These are phyloP conservation scores for Chimonanthus salicifolius DNA, from an alignment of 164 flowering plant genomes.

Conservation along the genomic window DNA sequence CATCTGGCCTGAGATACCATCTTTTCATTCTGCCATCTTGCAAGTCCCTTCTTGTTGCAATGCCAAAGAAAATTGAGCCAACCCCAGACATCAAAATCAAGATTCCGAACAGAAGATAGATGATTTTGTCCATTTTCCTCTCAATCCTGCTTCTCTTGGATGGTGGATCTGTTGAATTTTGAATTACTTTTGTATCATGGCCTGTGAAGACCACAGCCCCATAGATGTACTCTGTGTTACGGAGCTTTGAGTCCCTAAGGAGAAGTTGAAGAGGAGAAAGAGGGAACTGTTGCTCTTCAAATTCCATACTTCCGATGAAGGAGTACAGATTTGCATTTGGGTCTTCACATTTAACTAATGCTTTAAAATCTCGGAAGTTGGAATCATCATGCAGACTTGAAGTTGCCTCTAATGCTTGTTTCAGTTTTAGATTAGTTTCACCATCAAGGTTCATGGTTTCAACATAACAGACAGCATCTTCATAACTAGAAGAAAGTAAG, in stretches of 20 bases:
- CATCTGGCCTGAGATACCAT: slow-evolving; percentile 75
- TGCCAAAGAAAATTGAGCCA: slow-evolving; percentile 64
- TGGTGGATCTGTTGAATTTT: slow-evolving; percentile 69
- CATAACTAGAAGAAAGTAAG: slow-evolving; percentile 68
- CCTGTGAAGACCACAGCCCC: slow-evolving; percentile 81
- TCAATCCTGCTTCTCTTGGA: slow-evolving; percentile 80
- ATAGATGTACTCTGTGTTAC: slow-evolving; percentile 65
- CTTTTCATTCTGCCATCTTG: slow-evolving; percentile 24
- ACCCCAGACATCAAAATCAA: slow-evolving; percentile 52
- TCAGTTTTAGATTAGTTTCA: slow-evolving; percentile 76
- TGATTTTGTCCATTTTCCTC: slow-evolving; percentile 55
- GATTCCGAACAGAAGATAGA: slow-evolving; percentile 53
- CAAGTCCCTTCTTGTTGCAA: slow-evolving; percentile 33
- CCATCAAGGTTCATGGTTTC: slow-evolving; percentile 88
- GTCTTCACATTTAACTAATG: slow-evolving; percentile 67
- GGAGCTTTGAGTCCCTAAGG: slow-evolving; percentile 71
- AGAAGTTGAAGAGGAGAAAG: slow-evolving; percentile 66
- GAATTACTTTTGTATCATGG: slow-evolving; percentile 75
- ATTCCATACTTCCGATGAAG: slow-evolving; percentile 63
- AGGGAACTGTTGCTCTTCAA: slow-evolving; percentile 42
- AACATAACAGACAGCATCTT: slow-evolving; percentile 76
- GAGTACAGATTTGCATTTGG: slow-evolving; percentile 76
- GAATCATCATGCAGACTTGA: slow-evolving; percentile 42
- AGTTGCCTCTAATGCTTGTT: slow-evolving; percentile 60
- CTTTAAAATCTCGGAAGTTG: slow-evolving; percentile 45